Base-by-base conservation (phyloP, 2,329 filamentous ascomycete genomes). In the Cladosporium sp. region DNA sequence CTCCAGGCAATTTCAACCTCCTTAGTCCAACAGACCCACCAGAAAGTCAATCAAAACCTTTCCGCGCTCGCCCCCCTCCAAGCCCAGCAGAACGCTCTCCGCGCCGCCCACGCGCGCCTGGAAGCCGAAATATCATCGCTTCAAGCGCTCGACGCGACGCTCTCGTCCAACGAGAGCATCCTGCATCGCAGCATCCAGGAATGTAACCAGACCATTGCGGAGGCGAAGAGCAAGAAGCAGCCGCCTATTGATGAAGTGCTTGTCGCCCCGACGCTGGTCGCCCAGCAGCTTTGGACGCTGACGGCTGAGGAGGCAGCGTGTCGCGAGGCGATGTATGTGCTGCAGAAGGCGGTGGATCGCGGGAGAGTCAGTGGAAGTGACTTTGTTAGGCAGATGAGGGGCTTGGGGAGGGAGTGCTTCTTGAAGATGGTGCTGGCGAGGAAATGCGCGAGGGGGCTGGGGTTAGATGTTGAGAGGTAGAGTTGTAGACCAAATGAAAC, bases 191-290 rank as follows among this genome's bases (percentile, higher is more conserved):
- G 87, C 3, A 82, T 97, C 48, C 78, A 80, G 31, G 84, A 87
- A 56, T 92, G 92, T 3, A 91, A 96, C 66, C 74, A 74, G 5
- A 83, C 91, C 9, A 88, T 96, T 58, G 79, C 82, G 40, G 80
- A 83, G 48, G 87, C 87, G n/a, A 79, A 82, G 53, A 76, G 76
- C 13, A 83, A 87, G 45, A 78, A 79, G 38, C 79, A 84, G 1
- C 90, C 91, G 0, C 82, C 85, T 44, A 86, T 97, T 45, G 93
- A 98, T 67, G 90, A 95, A 55, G 79, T 97, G 33, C 77, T 98
- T 2, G 89, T 96, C n/a, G 89, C 91, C 3, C 90, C 92, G 1
- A 96, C 89, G 0, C 86, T 96, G 1, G 93, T 96, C 4, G 89
- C 87, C 0, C 91, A 92, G 59, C 93, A 98, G 74, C 74, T 98